Base-by-base conservation (phyloP, 495 filamentous ascomycete genomes). In the Pyrenula massariospora region DNA sequence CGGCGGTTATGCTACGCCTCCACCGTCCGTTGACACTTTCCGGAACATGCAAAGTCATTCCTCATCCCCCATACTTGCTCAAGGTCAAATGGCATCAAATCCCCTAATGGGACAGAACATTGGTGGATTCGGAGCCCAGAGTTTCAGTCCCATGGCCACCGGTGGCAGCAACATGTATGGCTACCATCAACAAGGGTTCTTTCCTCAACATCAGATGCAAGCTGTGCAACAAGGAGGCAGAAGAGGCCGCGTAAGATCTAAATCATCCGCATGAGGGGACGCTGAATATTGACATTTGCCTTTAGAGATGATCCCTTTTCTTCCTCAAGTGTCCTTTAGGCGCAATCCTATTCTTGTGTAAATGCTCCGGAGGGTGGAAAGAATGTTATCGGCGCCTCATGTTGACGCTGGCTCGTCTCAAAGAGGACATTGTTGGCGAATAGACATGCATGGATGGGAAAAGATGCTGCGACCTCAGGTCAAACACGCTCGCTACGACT, bases 21-120 rank as follows among this genome's bases (percentile, higher is more conserved):
- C 76, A 47, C 62, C 70, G 15, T 70, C 71, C 3, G 60, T 77
- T 20, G 76, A 78, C 23, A 73, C 64, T 42, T 64, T 77, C 48
- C 71, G 77, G 5, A 58, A 62, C 22, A 57, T 79, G 57, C 68
- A 70, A 54, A 60, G 54, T n/a, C 75, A 75, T 25, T 55, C 63
- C 22, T 59, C 65, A 8, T 60, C 65, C 19, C 31, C 31, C 8
- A 42, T 42, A 8, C 31, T 42, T 15, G 57, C 77, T 48, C 62
- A 72, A n/a, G 65, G 60, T n/a, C 70, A 67, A 23, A 58, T 68
- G 1, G 60, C 66, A 51, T 67, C 65, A 25, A 73, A 77, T 61
- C 75, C 64, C 54, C 61, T 74, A 1, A 68, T 52, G 50, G 22
- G n/a, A 5, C n/a, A 52, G 8, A 24, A 24, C 22, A 24, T 20